Evolutionary conservation across 108 stramenopile species (phyloP).

Genomic region (Cyclotella sp.): DNA sequence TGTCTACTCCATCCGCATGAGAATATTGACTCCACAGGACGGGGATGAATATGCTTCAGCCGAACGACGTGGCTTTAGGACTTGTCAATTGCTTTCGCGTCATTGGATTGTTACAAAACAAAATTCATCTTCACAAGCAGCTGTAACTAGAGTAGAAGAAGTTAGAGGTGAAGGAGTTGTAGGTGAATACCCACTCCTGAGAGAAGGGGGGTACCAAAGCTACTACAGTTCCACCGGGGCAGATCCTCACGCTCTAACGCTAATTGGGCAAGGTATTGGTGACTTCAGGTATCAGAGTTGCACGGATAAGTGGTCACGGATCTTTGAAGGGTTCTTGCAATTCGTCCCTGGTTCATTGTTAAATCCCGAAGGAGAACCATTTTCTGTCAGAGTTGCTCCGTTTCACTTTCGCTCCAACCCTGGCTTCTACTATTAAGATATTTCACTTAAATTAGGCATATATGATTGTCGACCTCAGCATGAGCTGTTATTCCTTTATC

Average conservation of each 20-base stretch:
- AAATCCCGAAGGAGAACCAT: constrained; percentile 22
- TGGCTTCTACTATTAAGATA: neutral
- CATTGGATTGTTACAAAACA: constrained; percentile 60
- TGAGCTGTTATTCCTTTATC: no score
- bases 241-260: neutral
- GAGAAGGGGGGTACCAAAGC: constrained; percentile 49
- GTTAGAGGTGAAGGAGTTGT: constrained; percentile 62
- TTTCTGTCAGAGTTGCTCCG: constrained; percentile 39
- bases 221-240: neutral
- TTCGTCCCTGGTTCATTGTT: constrained; percentile 25
- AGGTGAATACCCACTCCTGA: constrained; percentile 59
- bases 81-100: constrained; percentile 58
- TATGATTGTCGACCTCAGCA: no score
- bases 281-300: constrained; percentile 38
- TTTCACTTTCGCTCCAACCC: constrained; percentile 24
- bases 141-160: constrained; percentile 21
- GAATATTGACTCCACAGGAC: constrained; percentile 52
- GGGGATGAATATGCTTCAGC: constrained; percentile 49
- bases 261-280: neutral
- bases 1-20: constrained; percentile 60
- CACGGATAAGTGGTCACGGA: neutral
- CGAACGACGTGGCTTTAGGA: constrained; percentile 59
- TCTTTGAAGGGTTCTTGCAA: constrained; percentile 34
- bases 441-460: neutral
- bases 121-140: constrained; percentile 21